These are phyloP conservation scores for Lojkania enalia DNA, from an alignment of 2,329 filamentous ascomycete species.

Conservation along the genomic window DNA sequence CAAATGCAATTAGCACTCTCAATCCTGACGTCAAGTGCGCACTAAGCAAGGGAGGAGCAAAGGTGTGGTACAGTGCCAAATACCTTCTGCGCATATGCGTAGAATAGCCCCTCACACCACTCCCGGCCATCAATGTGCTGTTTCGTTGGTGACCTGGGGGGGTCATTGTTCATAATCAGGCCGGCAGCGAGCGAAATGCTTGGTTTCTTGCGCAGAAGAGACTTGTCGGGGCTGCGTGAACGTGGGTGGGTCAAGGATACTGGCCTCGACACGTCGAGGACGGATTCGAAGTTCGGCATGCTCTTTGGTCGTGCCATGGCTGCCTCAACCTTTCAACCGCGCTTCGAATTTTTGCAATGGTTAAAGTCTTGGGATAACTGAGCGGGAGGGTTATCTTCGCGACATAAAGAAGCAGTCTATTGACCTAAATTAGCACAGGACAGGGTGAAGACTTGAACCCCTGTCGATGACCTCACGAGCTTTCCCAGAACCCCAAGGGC, in stretches of 20 bases:
- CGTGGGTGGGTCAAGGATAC: constrained; percentile 14
- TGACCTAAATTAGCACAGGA: constrained; percentile 19
- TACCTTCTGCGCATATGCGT: constrained; percentile 43
- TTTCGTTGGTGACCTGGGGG: constrained; percentile 24
- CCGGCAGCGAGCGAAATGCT: constrained; percentile 42
- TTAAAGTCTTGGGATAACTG: constrained; percentile 1
- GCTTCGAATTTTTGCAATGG: not conserved
- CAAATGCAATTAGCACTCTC: not conserved
- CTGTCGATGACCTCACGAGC: constrained; percentile 41
- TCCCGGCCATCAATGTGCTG: constrained; percentile 19
- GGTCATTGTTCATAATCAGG: constrained; percentile 39
- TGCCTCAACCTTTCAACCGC: not conserved
- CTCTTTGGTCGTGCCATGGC: constrained; percentile 37
- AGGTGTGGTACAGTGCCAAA: constrained; percentile 8
- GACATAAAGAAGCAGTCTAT: not conserved
- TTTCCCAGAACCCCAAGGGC: constrained; percentile 9
- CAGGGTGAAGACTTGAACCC: constrained; percentile 28
- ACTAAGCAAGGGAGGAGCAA: not conserved
- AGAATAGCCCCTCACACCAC: constrained; percentile 31
- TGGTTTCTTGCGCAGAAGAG: constrained; percentile 32
- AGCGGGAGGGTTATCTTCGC: not conserved
- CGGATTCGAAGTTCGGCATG: constrained; percentile 39
- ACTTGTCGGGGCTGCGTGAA: constrained; percentile 23
- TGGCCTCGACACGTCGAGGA: constrained; percentile 27
- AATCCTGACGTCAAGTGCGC: not conserved